Evolutionary conservation across 2,329 filamentous ascomycete genomes (phyloP).

Genomic region (Fusarium lateritium): DNA sequence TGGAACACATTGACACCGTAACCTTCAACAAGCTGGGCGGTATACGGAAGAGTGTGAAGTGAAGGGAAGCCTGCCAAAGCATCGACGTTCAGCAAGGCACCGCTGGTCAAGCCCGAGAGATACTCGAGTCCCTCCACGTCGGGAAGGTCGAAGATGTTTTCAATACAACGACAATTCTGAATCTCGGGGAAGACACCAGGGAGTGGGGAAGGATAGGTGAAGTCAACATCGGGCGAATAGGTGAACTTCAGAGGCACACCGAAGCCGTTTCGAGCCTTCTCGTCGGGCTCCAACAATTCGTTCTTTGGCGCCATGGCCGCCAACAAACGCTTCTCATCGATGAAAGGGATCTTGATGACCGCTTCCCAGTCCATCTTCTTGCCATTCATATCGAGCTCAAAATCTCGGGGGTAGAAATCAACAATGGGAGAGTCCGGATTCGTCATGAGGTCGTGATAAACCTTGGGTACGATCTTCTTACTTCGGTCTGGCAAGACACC

Average conservation of each 20-base stretch:
- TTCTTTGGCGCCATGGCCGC: constrained; percentile 90
- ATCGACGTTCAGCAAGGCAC: constrained; percentile 83
- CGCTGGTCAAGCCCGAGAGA: constrained; percentile 85
- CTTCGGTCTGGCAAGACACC: constrained; percentile 97
- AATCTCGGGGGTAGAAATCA: constrained; percentile 97
- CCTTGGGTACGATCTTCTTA: constrained; percentile 91
- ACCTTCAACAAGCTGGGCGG: constrained; percentile 76
- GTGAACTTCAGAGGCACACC: constrained; percentile 95
- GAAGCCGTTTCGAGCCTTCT: constrained; percentile 89
- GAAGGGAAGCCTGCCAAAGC: constrained; percentile 96
- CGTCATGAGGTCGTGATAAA: constrained; percentile 95
- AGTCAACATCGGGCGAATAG: constrained; percentile 83
- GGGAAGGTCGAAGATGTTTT: constrained; percentile 96
- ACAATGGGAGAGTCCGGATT: constrained; percentile 91
- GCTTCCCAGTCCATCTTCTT: constrained; percentile 99
- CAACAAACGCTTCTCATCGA: constrained; percentile 90
- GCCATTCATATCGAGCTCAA: constrained; percentile 98
- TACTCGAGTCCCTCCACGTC: constrained; percentile 91
- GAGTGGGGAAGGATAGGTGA: constrained; percentile 88
- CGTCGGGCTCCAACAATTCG: constrained; percentile 79
- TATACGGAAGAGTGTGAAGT: constrained; percentile 87
- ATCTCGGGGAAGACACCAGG: constrained; percentile 93
- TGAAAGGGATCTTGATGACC: constrained; percentile 99
- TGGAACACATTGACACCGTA: constrained; percentile 97
- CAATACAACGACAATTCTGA: constrained; percentile 87